Evolutionary conservation across 2,329 filamentous ascomycete species (phyloP), one percentile per base, ranked within the genome.

Genomic region (Aspergillus piperis): DNA sequence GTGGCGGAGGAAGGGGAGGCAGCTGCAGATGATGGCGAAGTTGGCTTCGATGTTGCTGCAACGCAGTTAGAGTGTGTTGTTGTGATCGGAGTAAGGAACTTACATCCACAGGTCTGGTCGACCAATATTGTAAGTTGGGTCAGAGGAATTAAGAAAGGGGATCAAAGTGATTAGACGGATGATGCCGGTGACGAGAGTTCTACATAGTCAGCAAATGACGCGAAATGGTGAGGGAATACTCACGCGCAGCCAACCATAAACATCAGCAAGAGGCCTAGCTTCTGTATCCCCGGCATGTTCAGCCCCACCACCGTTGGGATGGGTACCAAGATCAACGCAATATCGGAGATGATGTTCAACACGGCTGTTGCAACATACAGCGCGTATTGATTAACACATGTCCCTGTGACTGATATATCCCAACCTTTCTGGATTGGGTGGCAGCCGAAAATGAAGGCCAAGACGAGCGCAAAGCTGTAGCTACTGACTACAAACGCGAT

Each of bases 161-260:
- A 66, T 51, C 5, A 68, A 21, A n/a, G 63, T 65, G 5, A 55
- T 41, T 2, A 66, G 59, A n/a, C 66, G 66, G 30, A 68, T 55
- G 15, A 68, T 64, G 36, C 66, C 65, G 5, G 66, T 68, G 6
- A 66, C 54, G 2, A 68, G 39, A 2, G 66, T 68, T 7, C 64
- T 68, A 10, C 27, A n/a, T 21, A n/a, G 19, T 44, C 15, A n/a
- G 36, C 59, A 5, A 57, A 32, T 36, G 23, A n/a, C 15, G 13
- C 19, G 15, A 8, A 6, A 11, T 10, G n/a, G 17, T 13, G 30
- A 11, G 10, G 15, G 10, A 10, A 36, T 6, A 68, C 68, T 30
- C 39, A 70, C 68, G 66, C 67, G 63, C 68, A 65, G n/a, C 68
- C 68, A 23, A 70, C 36, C 15, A 63, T 39, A 21, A 70, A 70